Percentiles rank a stretch among this genome's conserved stretches.
Conservation (phyloP, 2,329 filamentous ascomycete species). For the Talaromyces sp. region DNA sequence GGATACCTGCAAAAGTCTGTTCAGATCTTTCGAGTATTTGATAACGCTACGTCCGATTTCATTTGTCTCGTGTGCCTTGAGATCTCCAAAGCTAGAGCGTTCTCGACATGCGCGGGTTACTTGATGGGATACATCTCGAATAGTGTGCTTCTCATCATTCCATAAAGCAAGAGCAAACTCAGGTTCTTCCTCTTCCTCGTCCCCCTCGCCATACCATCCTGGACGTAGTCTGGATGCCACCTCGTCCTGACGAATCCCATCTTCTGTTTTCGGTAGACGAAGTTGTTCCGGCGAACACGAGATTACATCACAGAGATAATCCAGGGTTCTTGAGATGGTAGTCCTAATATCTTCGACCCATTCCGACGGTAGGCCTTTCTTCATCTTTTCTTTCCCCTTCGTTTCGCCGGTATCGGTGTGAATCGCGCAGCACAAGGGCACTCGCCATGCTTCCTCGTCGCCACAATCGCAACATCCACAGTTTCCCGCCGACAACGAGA, state of each 20-base stretch:
- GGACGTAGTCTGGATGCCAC: constrained; percentile 69
- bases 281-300: constrained; percentile 97
- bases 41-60: constrained; percentile 82
- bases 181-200: constrained; percentile 59
- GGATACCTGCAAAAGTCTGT: constrained; percentile 70
- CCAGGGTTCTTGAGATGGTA: constrained; percentile 79
- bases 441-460: constrained; percentile 88
- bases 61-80: constrained; percentile 83
- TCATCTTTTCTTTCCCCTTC: constrained; percentile 55
- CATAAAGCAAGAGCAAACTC: constrained; percentile 86
- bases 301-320: constrained; percentile 96
- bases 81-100: constrained; percentile 62
- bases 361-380: constrained; percentile 67
- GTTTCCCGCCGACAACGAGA: constrained; percentile 83
- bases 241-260: constrained; percentile 79
- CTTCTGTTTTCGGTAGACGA: constrained; percentile 75
- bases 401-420: constrained; percentile 62
- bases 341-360: constrained; percentile 73
- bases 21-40: constrained; percentile 68
- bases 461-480: constrained; percentile 97
- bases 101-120: constrained; percentile 84
- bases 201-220: constrained; percentile 66
- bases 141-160: constrained; percentile 99
- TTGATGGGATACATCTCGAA: constrained; percentile 84
- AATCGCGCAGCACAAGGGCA: constrained; percentile 81